Evolutionary conservation across 2,329 filamentous ascomycete species (phyloP).

Genomic region (Fusarium heterosporum): DNA sequence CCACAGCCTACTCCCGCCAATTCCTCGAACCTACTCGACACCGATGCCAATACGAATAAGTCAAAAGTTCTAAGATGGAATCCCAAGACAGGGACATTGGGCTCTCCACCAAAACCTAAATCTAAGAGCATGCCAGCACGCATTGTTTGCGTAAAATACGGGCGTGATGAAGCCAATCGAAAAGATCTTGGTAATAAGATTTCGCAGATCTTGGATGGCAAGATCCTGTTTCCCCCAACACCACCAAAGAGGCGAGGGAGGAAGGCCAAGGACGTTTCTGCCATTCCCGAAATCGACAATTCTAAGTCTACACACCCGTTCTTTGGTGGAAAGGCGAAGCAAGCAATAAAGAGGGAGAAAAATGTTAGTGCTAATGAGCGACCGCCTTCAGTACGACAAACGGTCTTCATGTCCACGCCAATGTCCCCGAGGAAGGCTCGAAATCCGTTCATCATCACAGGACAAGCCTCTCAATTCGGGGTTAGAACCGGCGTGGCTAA

Average conservation of each 20-base stretch:
- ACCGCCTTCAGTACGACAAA: conserved; percentile 50
- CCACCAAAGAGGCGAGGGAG: conserved; percentile 45
- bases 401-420: conserved; percentile 65
- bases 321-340: conserved; percentile 54
- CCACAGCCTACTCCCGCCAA: conserved; percentile 4
- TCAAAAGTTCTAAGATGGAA: conserved; percentile 69
- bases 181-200: conserved; percentile 69
- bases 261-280: conserved; percentile 42
- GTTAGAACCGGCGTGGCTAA: conserved; percentile 62
- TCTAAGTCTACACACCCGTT: conserved; percentile 57
- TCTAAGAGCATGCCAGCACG: conserved; percentile 49
- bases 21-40: conserved; percentile 14
- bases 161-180: conserved; percentile 58
- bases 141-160: conserved; percentile 71
- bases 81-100: conserved; percentile 70
- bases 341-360: conserved; percentile 32
- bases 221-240: conserved; percentile 43
- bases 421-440: conserved; percentile 61
- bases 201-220: conserved; percentile 66
- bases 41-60: conserved; percentile 48
- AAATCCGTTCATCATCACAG: conserved; percentile 47
- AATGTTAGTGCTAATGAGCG: conserved; percentile 41
- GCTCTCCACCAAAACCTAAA: conserved; percentile 70
- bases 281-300: conserved; percentile 35
- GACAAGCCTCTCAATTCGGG: conserved; percentile 57